These are phyloP conservation scores for Botrytis aclada DNA, from an alignment of 2,329 filamentous ascomycete genomes.

Conservation along the genomic window DNA sequence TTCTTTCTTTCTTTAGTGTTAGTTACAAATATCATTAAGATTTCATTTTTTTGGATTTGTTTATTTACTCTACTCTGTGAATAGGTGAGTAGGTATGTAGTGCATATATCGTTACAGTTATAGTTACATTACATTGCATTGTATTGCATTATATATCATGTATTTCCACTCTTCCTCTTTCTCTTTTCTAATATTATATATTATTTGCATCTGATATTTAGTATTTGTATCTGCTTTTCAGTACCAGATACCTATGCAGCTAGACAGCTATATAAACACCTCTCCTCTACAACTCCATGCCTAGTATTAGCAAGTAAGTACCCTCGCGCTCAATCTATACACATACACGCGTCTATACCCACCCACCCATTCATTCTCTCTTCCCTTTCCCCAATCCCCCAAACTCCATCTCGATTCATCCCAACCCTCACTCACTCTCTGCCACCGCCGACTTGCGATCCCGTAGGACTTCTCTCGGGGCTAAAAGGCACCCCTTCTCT, in stretches of 20 bases:
- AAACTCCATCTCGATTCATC: background rate
- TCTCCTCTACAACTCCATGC: background rate
- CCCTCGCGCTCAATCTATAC: background rate
- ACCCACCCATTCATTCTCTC: background rate
- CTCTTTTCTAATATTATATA: background rate
- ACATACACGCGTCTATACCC: background rate
- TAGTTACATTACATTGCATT: too few species aligned
- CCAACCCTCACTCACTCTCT: background rate
- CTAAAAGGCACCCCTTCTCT: background rate
- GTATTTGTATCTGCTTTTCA: background rate
- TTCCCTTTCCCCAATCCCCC: background rate
- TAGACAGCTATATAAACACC: background rate
- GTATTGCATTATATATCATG: too few species aligned
- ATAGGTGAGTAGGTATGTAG: too few species aligned
- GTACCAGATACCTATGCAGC: too few species aligned
- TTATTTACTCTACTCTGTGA: too few species aligned
- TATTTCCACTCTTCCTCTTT: rapidly evolving
- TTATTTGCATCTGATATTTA: background rate
- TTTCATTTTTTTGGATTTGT: too few species aligned
- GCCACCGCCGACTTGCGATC: background rate
- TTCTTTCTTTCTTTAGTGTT: too few species aligned
- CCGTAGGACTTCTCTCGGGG: background rate
- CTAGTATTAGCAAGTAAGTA: background rate
- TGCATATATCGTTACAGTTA: too few species aligned
- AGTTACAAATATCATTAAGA: too few species aligned